These are phyloP conservation scores for Xylaria sp. DNA, from an alignment of 2,329 filamentous ascomycete species.

Conservation along the genomic window DNA sequence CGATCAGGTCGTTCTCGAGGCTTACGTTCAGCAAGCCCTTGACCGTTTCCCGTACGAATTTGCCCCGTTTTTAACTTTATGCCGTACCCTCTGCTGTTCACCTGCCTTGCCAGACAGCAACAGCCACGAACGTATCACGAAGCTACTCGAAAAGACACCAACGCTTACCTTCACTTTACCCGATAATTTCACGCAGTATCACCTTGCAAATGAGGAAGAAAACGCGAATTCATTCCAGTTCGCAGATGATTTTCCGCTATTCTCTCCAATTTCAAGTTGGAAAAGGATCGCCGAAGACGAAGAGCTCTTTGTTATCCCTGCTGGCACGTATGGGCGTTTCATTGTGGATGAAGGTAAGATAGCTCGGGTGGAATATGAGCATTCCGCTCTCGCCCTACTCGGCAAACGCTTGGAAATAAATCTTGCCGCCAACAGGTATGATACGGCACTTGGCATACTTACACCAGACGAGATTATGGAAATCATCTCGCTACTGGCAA, in stretches of 20 bases:
- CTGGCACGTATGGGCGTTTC: constrained; percentile 75
- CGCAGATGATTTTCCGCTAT: constrained; percentile 69
- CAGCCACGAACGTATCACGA: constrained; percentile 60
- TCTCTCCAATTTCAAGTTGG: constrained; percentile 60
- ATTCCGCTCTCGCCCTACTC: constrained; percentile 82
- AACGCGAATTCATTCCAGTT: constrained; percentile 83
- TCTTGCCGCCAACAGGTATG: constrained; percentile 65
- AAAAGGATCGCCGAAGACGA: constrained; percentile 57
- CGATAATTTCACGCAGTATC: constrained; percentile 75
- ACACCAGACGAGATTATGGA: constrained; percentile 74
- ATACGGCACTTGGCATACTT: constrained; percentile 62
- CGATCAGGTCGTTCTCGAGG: constrained; percentile 66
- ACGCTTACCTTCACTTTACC: constrained; percentile 84
- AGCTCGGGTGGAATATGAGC: constrained; percentile 79
- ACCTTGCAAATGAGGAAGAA: constrained; percentile 84
- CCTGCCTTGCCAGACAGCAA: constrained; percentile 49
- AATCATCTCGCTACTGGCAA: constrained; percentile 77
- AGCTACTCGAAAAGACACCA: constrained; percentile 74
- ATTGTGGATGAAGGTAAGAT: constrained; percentile 81
- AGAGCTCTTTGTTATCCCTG: constrained; percentile 69
- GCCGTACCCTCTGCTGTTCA: constrained; percentile 70
- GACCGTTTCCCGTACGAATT: constrained; percentile 88
- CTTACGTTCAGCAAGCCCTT: constrained; percentile 73
- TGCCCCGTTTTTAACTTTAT: constrained; percentile 78
- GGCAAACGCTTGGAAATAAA: constrained; percentile 79